Base-by-base conservation (phyloP, 2,329 filamentous ascomycete genomes). In the Claviceps humidiphila region DNA sequence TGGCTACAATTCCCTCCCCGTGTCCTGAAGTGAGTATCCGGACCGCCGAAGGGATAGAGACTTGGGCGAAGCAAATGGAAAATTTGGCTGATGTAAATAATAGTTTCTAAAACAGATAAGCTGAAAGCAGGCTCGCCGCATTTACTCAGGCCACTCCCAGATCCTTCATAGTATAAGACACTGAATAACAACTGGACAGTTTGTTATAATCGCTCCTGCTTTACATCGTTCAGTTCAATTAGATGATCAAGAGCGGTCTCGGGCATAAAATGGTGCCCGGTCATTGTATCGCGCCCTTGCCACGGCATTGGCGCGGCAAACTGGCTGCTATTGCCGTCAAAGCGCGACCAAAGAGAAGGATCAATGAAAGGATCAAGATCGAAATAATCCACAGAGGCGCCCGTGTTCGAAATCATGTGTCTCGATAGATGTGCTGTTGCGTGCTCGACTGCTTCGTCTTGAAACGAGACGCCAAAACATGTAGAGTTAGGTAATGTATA, bases 351-450 rank as follows among this genome's bases (percentile, higher is more conserved):
- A 34, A 54, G 49, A 4, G 46, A 51, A 7, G 54, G 54, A 50
- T 51, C 54, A 43, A 55, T 53, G 41, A 46, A 55, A 38, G 26
- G 5, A 14, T 53, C 53, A 26, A 51, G 22, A 22, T 26, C 24
- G 17, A 53, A 24, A n/a, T 13, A 7, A 4, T 52, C 53, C 17
- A 44, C 8, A n/a, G 39, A 24, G 24, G 38, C 30, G 5, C 47
- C 16, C 17, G 40, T 38, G 9, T 17, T 13, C 20, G 44, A 37
- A 41, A 13, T 34, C 2, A 17, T 4, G 6, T 50, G 50, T 16
- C 20, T 48, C 37, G 43, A 26, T 14, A 53, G 3, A 5, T 48
- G 46, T 30, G 3, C 38, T 13, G 47, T 7, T 38, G 49, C 11
- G 11, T 49, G 24, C 11, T 52, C 46, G 41, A 39, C 41, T 16